A percentile compares a stretch with the other conserved stretches of the same genome.
Conservation (phyloP, 192 early-diverging fungal genomes). For the Coemansia interrupta region DNA sequence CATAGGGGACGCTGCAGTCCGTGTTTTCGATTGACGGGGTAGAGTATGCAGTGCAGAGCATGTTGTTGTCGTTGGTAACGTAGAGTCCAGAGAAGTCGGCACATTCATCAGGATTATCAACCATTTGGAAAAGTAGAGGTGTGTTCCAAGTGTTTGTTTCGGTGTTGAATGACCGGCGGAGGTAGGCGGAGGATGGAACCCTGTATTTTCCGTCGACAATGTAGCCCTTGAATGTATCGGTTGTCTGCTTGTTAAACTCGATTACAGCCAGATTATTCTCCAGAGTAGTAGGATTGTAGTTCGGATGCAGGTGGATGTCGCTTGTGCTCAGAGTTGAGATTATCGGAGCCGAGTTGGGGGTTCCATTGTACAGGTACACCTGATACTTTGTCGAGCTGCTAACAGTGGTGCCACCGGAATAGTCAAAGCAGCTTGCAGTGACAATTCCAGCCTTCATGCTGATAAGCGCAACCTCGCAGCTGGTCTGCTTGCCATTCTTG, state of each 20-base stretch:
- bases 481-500: conserved; percentile 12
- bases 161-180: conserved; percentile 1
- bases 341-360: neutral
- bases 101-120: neutral
- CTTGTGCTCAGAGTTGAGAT: neutral
- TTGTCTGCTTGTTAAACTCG: conserved; percentile 18
- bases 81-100: neutral
- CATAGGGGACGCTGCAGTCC: neutral
- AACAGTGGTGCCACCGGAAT: neutral
- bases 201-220: neutral
- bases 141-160: neutral
- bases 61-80: neutral
- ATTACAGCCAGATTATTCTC: conserved; percentile 18
- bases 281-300: conserved; percentile 9
- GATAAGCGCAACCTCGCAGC: conserved; percentile 11
- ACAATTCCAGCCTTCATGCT: conserved; percentile 6
- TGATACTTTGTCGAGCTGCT: neutral
- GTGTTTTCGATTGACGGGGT: neutral
- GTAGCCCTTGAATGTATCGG: conserved; percentile 4
- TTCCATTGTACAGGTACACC: neutral
- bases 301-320: conserved; percentile 14
- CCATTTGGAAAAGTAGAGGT: neutral
- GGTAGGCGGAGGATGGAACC: neutral
- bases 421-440: conserved; percentile 14
- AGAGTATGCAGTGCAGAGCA: neutral